Base-by-base conservation (phyloP, 257 asterid genomes). In the Leonotis leonurus region DNA sequence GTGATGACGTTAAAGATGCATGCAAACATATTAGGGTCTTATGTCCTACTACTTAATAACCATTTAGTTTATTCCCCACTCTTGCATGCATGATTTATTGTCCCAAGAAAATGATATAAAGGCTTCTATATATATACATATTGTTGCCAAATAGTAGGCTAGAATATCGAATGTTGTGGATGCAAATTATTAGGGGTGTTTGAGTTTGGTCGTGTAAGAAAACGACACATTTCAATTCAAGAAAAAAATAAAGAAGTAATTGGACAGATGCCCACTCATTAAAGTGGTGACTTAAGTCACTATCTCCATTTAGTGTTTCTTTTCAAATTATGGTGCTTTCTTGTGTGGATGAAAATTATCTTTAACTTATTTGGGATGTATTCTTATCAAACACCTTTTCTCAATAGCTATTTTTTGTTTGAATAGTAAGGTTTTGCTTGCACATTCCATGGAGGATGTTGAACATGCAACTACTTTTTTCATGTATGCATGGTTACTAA, bases 261-360 rank as follows among this genome's bases (percentile, higher is more conserved):
- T 49, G 3, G 72, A 67, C 50, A 0, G 49, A 11, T 56, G 33
- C 72, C 65, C 14, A 56, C 65, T 21, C 8, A 45, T 30, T 33
- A 33, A 56, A 40, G 57, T 43, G 30, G 30, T 20, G 49, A 30
- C 40, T 66, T n/a, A 14, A 44, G 65, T 67, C 65, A 16, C 40
- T 29, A 14, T 50, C 69, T 53, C 35, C 48, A 17, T 39, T 65
- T 65, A 43, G 56, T 9, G 56, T 11, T 35, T 24, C n/a, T 18
- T 64, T 16, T 10, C 32, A 65, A 65, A 25, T 13, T 29, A 10
- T 10, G 25, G n/a, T 39, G 20, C 24, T 39, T 65, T 52, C 14
- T 37, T 37, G 5, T 12, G 16, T 53, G 7, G 6, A 65, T 52
- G 43, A 54, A 65, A 55, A 12, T n/a, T 41, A 30, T 57, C 37